Percentiles rank a stretch among this genome's conserved stretches.
phyloP scores from a whole-genome alignment of 495 filamentous ascomycete genomes.

The Hyphodiscus hymeniophilus region DNA sequence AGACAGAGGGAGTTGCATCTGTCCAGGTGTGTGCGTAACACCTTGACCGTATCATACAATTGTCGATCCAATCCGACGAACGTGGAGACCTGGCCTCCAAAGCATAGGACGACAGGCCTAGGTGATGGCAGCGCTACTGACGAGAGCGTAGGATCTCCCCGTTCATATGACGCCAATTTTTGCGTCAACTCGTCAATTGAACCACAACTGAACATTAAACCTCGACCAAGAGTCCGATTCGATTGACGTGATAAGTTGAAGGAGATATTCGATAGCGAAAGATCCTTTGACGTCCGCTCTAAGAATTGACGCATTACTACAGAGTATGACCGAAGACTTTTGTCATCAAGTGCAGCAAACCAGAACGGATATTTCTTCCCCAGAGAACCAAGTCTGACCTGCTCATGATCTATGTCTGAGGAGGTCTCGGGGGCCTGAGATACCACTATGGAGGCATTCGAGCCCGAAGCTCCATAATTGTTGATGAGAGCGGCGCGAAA shows the following conservation, averaged over 20 bases:
- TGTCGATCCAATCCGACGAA: constrained; percentile 33
- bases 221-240: constrained; percentile 27
- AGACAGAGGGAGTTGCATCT: constrained; percentile 24
- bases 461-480: constrained; percentile 45
- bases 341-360: constrained; percentile 26
- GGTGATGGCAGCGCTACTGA: no score
- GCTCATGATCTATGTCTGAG: constrained; percentile 23
- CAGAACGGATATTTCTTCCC: constrained; percentile 30
- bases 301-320: constrained; percentile 14
- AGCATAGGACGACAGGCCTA: constrained; percentile 40
- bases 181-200: constrained; percentile 28
- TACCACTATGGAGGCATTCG: constrained; percentile 38
- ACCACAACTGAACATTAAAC: constrained; percentile 25
- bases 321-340: constrained; percentile 17
- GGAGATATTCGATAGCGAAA: constrained; percentile 27
- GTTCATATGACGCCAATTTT: constrained; percentile 20
- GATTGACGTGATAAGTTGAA: constrained; percentile 32
- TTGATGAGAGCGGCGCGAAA: constrained; percentile 37
- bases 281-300: neutral
- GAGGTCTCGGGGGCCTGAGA: constrained; percentile 17
- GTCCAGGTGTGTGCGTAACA: constrained; percentile 36
- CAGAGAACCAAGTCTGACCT: constrained; percentile 14
- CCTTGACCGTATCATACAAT: constrained; percentile 26
- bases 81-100: constrained; percentile 43
- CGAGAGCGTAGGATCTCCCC: neutral